Conservation (phyloP, 106 monocot species). For the Posidonia australis region DNA sequence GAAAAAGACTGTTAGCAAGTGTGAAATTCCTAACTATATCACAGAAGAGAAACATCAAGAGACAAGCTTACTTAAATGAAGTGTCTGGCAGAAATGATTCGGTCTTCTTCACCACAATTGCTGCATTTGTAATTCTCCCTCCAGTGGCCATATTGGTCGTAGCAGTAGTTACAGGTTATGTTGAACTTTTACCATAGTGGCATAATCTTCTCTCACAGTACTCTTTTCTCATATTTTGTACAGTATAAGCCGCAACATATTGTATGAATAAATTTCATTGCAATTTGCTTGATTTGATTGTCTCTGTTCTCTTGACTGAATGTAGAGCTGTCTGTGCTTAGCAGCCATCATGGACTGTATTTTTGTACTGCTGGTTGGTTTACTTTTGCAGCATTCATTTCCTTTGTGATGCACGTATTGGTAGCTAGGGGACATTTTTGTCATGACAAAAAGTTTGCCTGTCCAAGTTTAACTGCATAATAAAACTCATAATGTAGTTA, state of each 20-base stretch:
- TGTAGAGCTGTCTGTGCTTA: too few species aligned
- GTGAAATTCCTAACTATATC: conserved; percentile 40
- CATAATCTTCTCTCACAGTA: too few species aligned
- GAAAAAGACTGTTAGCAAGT: conserved; percentile 49
- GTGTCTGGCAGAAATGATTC: conserved; percentile 64
- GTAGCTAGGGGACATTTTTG: too few species aligned
- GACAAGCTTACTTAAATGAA: conserved; percentile 71
- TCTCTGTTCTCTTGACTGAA: too few species aligned
- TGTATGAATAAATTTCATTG: neutral
- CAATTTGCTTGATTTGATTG: too few species aligned
- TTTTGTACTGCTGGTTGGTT: too few species aligned
- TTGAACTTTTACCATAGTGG: conserved; percentile 62
- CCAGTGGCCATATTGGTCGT: conserved; percentile 58
- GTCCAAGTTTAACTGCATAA: too few species aligned
- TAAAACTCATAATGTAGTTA: too few species aligned
- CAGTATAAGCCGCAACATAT: neutral
- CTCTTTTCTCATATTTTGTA: neutral
- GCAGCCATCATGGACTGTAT: too few species aligned
- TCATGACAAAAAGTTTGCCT: too few species aligned
- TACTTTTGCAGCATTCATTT: too few species aligned
- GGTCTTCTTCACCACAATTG: conserved; percentile 70
- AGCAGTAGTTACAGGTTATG: conserved; percentile 73
- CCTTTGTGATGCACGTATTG: too few species aligned
- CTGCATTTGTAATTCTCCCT: conserved; percentile 75
- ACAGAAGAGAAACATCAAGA: conserved; percentile 92